phyloP scores from a whole-genome alignment of 2,329 filamentous ascomycete species.

The Colletotrichum falcatum region DNA sequence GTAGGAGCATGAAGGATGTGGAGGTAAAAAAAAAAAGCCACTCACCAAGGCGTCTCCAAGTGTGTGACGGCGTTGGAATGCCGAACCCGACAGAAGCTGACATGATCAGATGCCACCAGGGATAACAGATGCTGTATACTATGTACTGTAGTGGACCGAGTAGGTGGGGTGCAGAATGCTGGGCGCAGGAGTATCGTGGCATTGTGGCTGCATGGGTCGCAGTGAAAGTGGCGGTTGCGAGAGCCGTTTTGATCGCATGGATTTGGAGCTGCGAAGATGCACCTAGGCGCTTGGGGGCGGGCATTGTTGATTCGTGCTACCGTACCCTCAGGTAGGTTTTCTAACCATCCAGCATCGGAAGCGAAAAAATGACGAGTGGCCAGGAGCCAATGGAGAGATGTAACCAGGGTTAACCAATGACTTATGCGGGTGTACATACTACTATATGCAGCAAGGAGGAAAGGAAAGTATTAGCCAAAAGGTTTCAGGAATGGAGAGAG shows the following conservation, averaged over 20 bases:
- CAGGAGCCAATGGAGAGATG: not conserved
- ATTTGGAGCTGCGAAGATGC: not conserved
- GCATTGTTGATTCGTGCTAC: no score
- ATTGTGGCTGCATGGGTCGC: constrained; percentile 5
- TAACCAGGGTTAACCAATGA: constrained; percentile 10
- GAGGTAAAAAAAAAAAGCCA: constrained; percentile 6
- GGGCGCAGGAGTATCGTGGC: constrained; percentile 3
- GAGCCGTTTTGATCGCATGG: constrained; percentile 8
- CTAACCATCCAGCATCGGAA: constrained; percentile 6
- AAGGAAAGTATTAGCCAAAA: constrained; percentile 12
- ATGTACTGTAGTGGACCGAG: constrained; percentile 3
- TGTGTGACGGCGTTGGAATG: constrained; percentile 8
- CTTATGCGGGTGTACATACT: constrained; percentile 8
- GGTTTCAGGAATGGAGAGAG: constrained; percentile 2
- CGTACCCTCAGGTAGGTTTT: not conserved
- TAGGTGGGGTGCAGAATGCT: constrained; percentile 9
- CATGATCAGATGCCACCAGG: constrained; percentile 1
- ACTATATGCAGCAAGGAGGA: not conserved
- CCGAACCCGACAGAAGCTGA: constrained; percentile 5
- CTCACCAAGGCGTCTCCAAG: constrained; percentile 4
- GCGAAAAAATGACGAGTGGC: constrained; percentile 1
- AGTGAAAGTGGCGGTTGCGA: not conserved
- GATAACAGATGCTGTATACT: constrained; percentile 8
- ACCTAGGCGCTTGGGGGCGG: no score
- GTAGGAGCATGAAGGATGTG: constrained; percentile 3